phyloP scores from a whole-genome alignment of 768 basidiomycete genomes.

The Daedaleopsis sinensis region DNA sequence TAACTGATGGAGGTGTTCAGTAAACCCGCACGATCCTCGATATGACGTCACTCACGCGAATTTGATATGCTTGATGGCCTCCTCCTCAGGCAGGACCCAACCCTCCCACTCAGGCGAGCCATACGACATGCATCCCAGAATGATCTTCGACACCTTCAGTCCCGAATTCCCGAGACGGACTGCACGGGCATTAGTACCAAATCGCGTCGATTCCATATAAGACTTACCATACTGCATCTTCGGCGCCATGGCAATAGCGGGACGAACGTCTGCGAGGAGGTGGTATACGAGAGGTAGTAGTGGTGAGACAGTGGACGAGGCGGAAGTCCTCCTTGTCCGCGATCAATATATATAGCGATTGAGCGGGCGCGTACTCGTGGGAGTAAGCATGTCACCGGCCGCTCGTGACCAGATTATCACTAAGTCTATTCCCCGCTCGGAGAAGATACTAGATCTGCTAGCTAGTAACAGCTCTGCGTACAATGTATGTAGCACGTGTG shows the following conservation, averaged over 20 bases:
- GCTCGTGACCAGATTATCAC: too few species aligned
- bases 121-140: constrained; percentile 36
- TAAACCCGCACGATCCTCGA: too few species aligned
- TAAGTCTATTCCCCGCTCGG: too few species aligned
- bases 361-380: too few species aligned
- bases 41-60: constrained; percentile 32
- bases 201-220: neutral
- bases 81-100: constrained; percentile 42
- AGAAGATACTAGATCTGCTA: too few species aligned
- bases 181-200: constrained; percentile 16
- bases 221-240: constrained; percentile 1
- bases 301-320: too few species aligned
- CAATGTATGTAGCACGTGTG: too few species aligned
- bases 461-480: too few species aligned
- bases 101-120: constrained; percentile 32
- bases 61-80: constrained; percentile 41
- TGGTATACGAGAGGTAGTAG: too few species aligned
- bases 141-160: constrained; percentile 42
- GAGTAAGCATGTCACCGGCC: too few species aligned
- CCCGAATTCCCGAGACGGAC: constrained; percentile 48
- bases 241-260: neutral
- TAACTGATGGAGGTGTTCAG: constrained; percentile 28
- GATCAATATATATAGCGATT: too few species aligned
- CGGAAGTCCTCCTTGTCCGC: too few species aligned
- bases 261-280: neutral